Conservation (phyloP, 139 green algal genomes). For the Ulvella scutata region DNA sequence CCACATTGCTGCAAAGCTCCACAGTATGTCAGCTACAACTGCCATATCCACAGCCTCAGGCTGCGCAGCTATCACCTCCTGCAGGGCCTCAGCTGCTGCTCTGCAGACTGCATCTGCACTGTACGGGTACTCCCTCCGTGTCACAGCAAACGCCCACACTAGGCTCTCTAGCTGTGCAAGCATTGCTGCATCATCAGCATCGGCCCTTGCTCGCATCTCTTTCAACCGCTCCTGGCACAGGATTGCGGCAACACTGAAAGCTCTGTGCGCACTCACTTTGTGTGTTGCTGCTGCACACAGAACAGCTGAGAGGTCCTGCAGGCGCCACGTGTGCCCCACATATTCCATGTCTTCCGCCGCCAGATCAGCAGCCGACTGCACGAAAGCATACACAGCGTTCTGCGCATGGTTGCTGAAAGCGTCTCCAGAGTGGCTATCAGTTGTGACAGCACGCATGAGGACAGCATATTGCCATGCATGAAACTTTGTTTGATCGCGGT, state of each 20-base stretch:
- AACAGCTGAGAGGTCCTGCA: not conserved
- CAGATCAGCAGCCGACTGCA: not conserved
- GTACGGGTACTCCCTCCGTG: not conserved
- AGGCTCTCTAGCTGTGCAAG: not conserved
- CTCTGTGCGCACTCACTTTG: not conserved
- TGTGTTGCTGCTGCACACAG: not conserved
- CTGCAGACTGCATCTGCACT: not conserved
- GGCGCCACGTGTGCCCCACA: not conserved
- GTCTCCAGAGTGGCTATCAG: no score
- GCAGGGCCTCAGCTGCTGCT: not conserved
- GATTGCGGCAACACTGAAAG: not conserved
- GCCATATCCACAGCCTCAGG: not conserved
- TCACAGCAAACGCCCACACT: not conserved
- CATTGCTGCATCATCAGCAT: not conserved
- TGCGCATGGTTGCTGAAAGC: no score
- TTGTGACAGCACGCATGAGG: not conserved
- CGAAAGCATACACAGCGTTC: not conserved
- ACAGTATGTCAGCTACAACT: not conserved
- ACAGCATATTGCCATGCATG: not conserved
- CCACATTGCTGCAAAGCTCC: not conserved
- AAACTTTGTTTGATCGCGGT: not conserved
- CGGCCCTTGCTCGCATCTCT: not conserved
- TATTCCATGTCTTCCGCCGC: not conserved
- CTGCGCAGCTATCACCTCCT: not conserved
- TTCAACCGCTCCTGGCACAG: not conserved